Base-by-base conservation (phyloP, 2,329 filamentous ascomycete genomes). In the Ceratocystis papillata region DNA sequence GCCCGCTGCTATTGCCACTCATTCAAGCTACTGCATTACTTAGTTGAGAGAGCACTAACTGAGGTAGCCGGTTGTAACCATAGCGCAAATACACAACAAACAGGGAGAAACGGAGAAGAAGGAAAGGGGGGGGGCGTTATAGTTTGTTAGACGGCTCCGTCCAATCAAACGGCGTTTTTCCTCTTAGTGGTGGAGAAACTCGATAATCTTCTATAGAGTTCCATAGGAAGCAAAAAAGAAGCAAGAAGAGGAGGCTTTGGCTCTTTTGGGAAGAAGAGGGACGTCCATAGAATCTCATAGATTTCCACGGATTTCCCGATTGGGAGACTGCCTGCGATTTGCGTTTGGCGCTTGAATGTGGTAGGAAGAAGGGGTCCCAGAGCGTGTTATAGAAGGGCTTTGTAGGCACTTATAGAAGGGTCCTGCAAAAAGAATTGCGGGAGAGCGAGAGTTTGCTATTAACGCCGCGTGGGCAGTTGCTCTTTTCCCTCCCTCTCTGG, bases 241-340 rank as follows among this genome's bases (percentile, higher is more conserved):
- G 37, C 37, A 41, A 41, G 37, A 30, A 59, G 55, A 30, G 55
- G 55, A 59, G 30, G 55, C 12, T n/a, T 53, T n/a, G 55, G 55
- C 55, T 59, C 25, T 59, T 59, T 59, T 59, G 55, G 55, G 55
- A 59, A 59, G 17, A 20, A 17, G 55, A 59, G 28, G 15, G 55
- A 59, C 17, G 25, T 33, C 55, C 30, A 59, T 59, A 28, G 55
- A 59, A 59, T 59, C 55, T 59, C 55, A 59, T 59, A 59, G 45
- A 63, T 59, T 59, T 46, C 60, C 3, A 44, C 55, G 17, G 55
- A 59, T 20, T 20, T 59, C 55, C 55, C 55, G 33, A 59, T 59
- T 8, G 55, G 55, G 55, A 33, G 48, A 15, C 25, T 59, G 28
- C 33, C 22, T 46, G 17, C n/a, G 8, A 5, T 63, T 63, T n/a